Evolutionary conservation across 345 rosid species (phyloP), one percentile per base, ranked within the genome.

Genomic region (Acer saccharum): DNA sequence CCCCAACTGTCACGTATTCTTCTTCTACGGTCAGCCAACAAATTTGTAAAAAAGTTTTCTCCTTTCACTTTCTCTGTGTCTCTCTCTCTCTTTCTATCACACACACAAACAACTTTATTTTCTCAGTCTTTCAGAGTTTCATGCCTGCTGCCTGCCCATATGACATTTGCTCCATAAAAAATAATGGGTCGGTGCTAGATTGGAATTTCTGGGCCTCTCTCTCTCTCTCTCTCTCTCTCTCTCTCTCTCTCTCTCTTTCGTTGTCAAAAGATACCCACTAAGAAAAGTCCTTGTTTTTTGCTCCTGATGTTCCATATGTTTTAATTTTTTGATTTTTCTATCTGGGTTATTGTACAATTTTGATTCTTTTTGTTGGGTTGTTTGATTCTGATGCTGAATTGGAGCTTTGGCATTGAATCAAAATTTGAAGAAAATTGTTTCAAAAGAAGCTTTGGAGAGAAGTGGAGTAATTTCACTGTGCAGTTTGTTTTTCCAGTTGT

Each of bases 161-260:
- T 52, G 79, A 44, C 46, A 78, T 78, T 66, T 72, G 73, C 68
- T 17, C 69, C 21, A 65, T 14, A 21, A 76, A 81, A 79, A 82
- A 76, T 83, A 75, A 41, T 78, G 89, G 92, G 91, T 89, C 86
- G 90, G 91, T 83, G 92, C 77, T 46, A 64, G 83, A 79, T 83
- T 41, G 55, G 72, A 77, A 75, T 80, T 75, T 84, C 72, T 55
- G 83, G 39, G 50, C 13, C 77, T 74, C 32, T 48, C 66, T 67
- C 72, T 69, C 58, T 66, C 72, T 69, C 52, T 78, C 78, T 69
- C 68, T 78, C 78, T 82, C 73, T 77, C 3, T 74, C 32, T 48
- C 66, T 67, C 72, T 69, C 58, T 66, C 72, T 69, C 52, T 78
- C 78, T 69, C 68, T 78, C 78, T 82, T 75, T 77, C 3, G 70